Percentiles rank a stretch among this genome's conserved stretches.
Conservation (phyloP, 2,329 filamentous ascomycete genomes). For the Intubia oerlemansii region DNA sequence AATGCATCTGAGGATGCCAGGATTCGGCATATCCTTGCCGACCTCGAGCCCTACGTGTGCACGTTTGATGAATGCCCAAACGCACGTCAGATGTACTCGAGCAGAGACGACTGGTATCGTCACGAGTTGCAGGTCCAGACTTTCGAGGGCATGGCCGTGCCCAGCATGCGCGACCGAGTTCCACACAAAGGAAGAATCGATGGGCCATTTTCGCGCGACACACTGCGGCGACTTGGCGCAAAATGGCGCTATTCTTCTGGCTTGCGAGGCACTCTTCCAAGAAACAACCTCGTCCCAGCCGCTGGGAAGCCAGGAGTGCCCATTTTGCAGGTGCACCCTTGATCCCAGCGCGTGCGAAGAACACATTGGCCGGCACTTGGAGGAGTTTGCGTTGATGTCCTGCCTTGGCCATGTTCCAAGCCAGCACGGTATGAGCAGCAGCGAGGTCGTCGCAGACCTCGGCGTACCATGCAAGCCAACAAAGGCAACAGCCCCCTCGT, state of each 20-base stretch:
- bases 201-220: conserved; percentile 2
- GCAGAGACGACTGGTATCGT: conserved; percentile 7
- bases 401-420: too few relatives aligned
- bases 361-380: conserved; percentile 6
- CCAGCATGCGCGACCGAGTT: conserved; percentile 7
- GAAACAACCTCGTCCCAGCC: conserved; percentile 3
- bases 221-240: conserved; percentile 3
- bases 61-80: conserved; percentile 7
- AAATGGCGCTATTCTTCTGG: too few relatives aligned
- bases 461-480: too few relatives aligned
- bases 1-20: conserved; percentile 6
- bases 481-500: too few relatives aligned
- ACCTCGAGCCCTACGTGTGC: conserved; percentile 7
- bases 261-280: too few relatives aligned
- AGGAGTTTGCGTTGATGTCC: conserved; percentile 7
- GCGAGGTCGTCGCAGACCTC: too few relatives aligned
- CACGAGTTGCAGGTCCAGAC: conserved; percentile 7
- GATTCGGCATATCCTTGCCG: conserved; percentile 5
- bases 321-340: conserved; percentile 4
- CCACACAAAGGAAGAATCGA: conserved; percentile 4
- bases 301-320: conserved; percentile 4
- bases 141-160: conserved; percentile 5
- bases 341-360: conserved; percentile 4
- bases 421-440: too few relatives aligned
- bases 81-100: conserved; percentile 5